phyloP scores from a whole-genome alignment of 768 basidiomycete genomes.

The Calvatia gigantea region DNA sequence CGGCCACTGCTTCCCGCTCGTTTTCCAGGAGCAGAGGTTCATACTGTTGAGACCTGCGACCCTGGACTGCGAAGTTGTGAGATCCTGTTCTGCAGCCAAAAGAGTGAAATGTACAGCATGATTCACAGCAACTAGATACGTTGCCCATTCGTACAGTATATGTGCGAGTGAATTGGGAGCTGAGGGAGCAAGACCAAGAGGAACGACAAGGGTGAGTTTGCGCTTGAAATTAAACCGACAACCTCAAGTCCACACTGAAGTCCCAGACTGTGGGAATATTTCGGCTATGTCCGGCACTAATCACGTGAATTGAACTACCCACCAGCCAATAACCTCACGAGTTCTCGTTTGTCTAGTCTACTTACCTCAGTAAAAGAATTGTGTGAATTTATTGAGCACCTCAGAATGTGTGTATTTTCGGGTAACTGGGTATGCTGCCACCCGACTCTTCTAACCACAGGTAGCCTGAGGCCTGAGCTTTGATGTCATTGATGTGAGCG shows the following conservation, averaged over 20 bases:
- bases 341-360: not conserved
- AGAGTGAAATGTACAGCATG: conserved; percentile 58
- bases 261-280: conserved; percentile 13
- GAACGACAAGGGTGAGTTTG: conserved; percentile 4
- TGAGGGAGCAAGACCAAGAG: conserved; percentile 6
- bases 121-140: conserved; percentile 78
- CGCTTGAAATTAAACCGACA: conserved; percentile 17
- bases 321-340: not conserved
- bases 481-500: not conserved
- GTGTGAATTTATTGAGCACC: not conserved
- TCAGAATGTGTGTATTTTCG: no score
- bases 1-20: conserved; percentile 97
- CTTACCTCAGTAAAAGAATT: no score
- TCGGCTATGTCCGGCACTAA: conserved; percentile 10
- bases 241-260: conserved; percentile 8
- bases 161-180: conserved; percentile 4
- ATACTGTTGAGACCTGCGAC: conserved; percentile 82
- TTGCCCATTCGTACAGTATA: conserved; percentile 55
- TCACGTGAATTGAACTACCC: conserved; percentile 8
- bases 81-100: conserved; percentile 11
- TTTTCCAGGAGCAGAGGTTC: conserved; percentile 86
- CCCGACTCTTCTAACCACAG: no score
- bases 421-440: no score
- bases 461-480: no score
- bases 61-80: conserved; percentile 52